These are phyloP conservation scores for Termitomyces sp. DNA, from an alignment of 1,284 basidiomycete species.

Conservation along the genomic window DNA sequence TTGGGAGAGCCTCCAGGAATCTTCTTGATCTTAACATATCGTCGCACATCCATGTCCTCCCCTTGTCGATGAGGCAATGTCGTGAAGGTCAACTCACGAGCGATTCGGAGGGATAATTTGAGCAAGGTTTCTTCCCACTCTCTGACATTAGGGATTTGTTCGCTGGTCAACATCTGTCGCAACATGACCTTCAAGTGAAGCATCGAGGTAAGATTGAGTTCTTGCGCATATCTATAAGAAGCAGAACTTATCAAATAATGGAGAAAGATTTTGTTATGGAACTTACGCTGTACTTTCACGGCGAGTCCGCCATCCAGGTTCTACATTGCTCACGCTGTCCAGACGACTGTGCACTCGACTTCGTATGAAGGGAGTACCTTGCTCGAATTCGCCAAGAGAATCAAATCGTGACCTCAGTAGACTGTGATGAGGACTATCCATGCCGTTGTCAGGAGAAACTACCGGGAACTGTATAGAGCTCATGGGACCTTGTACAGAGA, in stretches of 20 bases:
- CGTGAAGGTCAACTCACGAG: conserved; percentile 72
- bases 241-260: background rate
- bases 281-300: conserved; percentile 74
- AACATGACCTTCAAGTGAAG: conserved; percentile 86
- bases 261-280: conserved; percentile 1
- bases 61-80: conserved; percentile 70
- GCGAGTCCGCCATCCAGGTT: conserved; percentile 73
- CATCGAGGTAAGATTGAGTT: conserved; percentile 82
- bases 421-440: conserved; percentile 51
- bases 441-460: conserved; percentile 63
- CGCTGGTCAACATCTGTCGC: conserved; percentile 78
- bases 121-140: conserved; percentile 87
- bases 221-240: conserved; percentile 66
- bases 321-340: conserved; percentile 49
- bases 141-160: conserved; percentile 68
- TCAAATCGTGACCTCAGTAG: conserved; percentile 54
- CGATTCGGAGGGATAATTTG: conserved; percentile 74
- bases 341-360: conserved; percentile 77
- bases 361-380: conserved; percentile 68
- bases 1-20: conserved; percentile 89
- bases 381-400: conserved; percentile 66
- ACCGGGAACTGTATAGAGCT: conserved; percentile 79
- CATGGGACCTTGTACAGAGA: conserved; percentile 42
- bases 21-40: conserved; percentile 98
- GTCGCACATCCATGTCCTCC: conserved; percentile 91